phyloP scores from a whole-genome alignment of 1,139 yeast genomes.

The Pneumocystis murina region DNA sequence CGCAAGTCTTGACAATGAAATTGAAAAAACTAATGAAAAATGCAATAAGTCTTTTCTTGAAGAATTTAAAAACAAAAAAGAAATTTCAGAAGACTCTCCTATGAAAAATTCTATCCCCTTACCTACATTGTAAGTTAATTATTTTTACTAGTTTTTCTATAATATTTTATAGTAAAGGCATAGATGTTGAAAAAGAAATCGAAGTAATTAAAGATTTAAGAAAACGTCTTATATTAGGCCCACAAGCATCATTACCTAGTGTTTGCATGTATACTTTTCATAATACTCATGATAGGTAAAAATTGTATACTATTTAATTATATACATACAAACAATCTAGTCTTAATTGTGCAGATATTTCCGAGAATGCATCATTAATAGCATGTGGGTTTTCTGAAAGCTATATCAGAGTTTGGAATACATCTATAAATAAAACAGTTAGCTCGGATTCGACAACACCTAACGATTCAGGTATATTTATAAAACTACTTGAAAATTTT shows the following conservation, averaged over 20 bases:
- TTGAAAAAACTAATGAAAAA: conserved; percentile 18
- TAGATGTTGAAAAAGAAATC: conserved; percentile 66
- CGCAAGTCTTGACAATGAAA: conserved; percentile 15
- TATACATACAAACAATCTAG: conserved; percentile 17
- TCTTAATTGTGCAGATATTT: conserved; percentile 68
- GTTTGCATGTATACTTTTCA: conserved; percentile 98
- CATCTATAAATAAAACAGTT: conserved; percentile 60
- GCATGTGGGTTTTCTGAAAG: conserved; percentile 95
- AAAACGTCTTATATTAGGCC: conserved; percentile 48
- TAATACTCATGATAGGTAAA: conserved; percentile 50
- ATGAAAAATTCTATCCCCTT: conserved; percentile 60
- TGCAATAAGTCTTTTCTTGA: conserved; percentile 28
- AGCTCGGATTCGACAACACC: conserved; percentile 36
- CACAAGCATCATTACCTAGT: conserved; percentile 74
- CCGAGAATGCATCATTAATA: conserved; percentile 69
- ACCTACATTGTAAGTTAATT: conserved; percentile 34
- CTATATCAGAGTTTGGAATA: conserved; percentile 77
- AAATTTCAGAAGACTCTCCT: conserved; percentile 46
- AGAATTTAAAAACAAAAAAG: conserved; percentile 31
- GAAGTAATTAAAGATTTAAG: conserved; percentile 70
- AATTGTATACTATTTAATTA: not conserved
- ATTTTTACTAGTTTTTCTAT: not conserved
- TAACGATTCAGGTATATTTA: conserved; percentile 9
- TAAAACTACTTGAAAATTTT: not conserved
- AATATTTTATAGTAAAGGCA: conserved; percentile 38